These are phyloP conservation scores for Neofusicoccum laricinum DNA, from an alignment of 2,329 filamentous ascomycete genomes.

Conservation along the genomic window DNA sequence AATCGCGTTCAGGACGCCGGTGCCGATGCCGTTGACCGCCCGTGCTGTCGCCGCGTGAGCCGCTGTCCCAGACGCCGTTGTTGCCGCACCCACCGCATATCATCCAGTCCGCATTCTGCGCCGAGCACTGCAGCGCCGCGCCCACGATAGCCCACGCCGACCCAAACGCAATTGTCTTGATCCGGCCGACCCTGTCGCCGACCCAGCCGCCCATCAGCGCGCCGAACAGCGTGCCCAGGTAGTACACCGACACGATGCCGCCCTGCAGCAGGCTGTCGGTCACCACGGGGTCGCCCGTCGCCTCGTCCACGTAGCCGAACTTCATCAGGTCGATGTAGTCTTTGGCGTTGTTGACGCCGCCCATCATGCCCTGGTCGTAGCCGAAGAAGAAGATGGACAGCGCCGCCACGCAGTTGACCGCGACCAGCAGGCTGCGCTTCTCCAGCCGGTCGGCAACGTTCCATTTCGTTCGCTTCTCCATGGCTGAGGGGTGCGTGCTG, in stretches of 20 bases:
- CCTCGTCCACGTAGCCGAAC: conserved; percentile 28
- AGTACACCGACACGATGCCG: conserved; percentile 33
- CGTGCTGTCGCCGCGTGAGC: conserved; percentile 41
- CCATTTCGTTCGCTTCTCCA: not conserved
- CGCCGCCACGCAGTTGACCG: conserved; percentile 31
- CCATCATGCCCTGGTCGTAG: conserved; percentile 35
- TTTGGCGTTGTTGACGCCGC: conserved; percentile 31
- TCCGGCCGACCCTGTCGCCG: conserved; percentile 27
- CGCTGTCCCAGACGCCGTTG: not conserved
- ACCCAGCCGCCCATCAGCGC: conserved; percentile 26
- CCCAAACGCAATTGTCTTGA: conserved; percentile 29
- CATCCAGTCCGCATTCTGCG: conserved; percentile 68
- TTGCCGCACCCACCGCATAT: conserved; percentile 52
- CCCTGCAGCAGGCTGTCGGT: conserved; percentile 28
- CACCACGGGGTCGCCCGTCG: conserved; percentile 25
- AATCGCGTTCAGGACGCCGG: conserved; percentile 68
- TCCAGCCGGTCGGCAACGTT: conserved; percentile 21
- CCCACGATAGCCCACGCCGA: conserved; percentile 40
- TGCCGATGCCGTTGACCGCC: conserved; percentile 63
- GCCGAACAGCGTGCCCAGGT: conserved; percentile 29
- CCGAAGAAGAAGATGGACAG: conserved; percentile 32
- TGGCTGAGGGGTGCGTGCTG: not conserved
- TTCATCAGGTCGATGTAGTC: conserved; percentile 32
- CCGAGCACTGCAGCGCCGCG: conserved; percentile 62
- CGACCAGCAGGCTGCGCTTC: conserved; percentile 28